Conservation (phyloP, 2,329 filamentous ascomycete species). For the Penicillium fuscoglaucum region DNA sequence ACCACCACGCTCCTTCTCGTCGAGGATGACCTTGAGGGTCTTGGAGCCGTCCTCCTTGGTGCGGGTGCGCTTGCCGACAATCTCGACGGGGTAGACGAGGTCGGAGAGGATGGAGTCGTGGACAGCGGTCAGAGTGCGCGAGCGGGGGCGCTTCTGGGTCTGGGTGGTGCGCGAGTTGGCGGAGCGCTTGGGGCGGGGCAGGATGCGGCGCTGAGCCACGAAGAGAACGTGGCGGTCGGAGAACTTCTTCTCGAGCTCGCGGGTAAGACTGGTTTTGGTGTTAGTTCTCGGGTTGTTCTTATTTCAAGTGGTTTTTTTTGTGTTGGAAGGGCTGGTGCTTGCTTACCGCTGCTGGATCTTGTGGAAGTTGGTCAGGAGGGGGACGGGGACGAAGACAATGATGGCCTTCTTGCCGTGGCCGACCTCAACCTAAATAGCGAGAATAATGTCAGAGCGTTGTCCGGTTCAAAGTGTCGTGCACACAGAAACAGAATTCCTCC, state of each 20-base stretch:
- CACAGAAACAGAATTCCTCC: conserved; percentile 12
- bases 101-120: conserved; percentile 98
- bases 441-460: conserved; percentile 29
- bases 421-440: conserved; percentile 85
- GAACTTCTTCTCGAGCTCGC: conserved; percentile 99
- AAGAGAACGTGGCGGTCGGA: conserved; percentile 99
- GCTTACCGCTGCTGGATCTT: conserved; percentile 98
- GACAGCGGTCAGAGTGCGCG: conserved; percentile 95
- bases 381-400: conserved; percentile 99
- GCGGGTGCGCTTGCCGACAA: conserved; percentile 97
- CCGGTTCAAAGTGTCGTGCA: conserved; percentile 14
- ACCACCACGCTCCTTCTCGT: conserved; percentile 99
- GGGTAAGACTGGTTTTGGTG: conserved; percentile 71
- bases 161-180: conserved; percentile 93
- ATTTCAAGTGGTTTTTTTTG: neutral
- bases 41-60: conserved; percentile 99
- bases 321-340: conserved; percentile 12
- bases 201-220: conserved; percentile 97
- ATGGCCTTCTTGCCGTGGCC: conserved; percentile 99
- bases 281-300: conserved; percentile 11
- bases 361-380: conserved; percentile 98
- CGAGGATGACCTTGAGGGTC: conserved; percentile 96
- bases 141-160: conserved; percentile 98
- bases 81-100: conserved; percentile 99
- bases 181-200: conserved; percentile 97